These are phyloP conservation scores for Syzygium grande DNA, from an alignment of 345 rosid genomes.

Conservation along the genomic window DNA sequence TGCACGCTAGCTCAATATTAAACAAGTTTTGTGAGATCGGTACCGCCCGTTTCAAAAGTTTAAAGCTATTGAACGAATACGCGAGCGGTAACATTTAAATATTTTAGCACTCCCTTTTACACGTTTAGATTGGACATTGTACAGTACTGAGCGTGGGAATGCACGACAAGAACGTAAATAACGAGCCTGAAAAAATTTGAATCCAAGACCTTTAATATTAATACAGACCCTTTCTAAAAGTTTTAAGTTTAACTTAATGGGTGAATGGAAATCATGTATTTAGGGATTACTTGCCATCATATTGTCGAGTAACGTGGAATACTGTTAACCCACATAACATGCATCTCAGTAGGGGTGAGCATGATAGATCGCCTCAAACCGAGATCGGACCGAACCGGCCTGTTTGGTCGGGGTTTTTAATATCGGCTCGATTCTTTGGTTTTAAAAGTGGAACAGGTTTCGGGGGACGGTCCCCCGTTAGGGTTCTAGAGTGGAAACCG, in stretches of 20 bases:
- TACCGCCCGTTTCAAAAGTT: background rate
- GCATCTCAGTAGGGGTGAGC: background rate
- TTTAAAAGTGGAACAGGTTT: no score
- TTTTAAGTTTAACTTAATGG: no score
- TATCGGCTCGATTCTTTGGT: no score
- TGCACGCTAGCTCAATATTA: background rate
- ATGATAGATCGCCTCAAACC: no score
- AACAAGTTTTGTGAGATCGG: fast-evolving
- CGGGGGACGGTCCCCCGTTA: no score
- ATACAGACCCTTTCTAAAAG: fast-evolving
- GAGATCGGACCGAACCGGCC: no score
- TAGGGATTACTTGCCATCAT: fast-evolving
- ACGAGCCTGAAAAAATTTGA: fast-evolving
- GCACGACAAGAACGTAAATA: background rate
- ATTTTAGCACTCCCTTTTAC: no score
- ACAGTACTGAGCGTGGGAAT: fast-evolving
- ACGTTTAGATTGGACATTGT: background rate
- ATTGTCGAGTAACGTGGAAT: fast-evolving
- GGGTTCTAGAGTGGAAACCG: no score
- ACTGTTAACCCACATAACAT: fast-evolving
- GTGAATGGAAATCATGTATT: no score
- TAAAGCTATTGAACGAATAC: background rate
- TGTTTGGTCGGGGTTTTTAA: no score
- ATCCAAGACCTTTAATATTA: fast-evolving
- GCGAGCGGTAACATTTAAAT: no score